Evolutionary conservation across 2,329 filamentous ascomycete species (phyloP), one percentile per base, ranked within the genome.

Genomic region (Cercospora sesami): DNA sequence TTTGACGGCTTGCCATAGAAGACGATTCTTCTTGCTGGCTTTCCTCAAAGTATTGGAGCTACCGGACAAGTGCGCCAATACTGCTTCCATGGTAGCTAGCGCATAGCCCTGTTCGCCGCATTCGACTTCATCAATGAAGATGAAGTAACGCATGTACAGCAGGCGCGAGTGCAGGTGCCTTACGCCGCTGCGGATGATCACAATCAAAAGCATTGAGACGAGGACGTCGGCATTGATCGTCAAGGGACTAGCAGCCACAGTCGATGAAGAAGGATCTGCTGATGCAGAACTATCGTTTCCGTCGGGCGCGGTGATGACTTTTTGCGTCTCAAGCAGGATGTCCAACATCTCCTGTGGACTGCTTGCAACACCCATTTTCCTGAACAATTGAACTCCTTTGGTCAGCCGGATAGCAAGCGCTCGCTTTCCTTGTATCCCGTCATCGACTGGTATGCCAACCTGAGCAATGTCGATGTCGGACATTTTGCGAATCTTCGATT

Each of bases 51-150:
- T 91, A 14, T 87, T 89, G 0, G 94, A 96, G 76, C 96, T 94
- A 69, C 89, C 87, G 8, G 90, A 87, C 2, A 99, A 86, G 77
- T 99, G 98, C 1, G 92, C 89, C 36, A 99, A 80, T 0, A 99
- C 95, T 6, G 93, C 95, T 79, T 99, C 95, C 68, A 98, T 92
- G 0, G 95, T 99, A 79, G 94, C 98, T 61, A 99, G 80, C 0
- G 94, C 94, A 79, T 99, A 99, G 8, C 95, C 95, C 84, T 96
- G 90, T 80, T 99, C 95, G 60, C 95, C 95, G 69, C 89, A 96
- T 73, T 99, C 95, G 8, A 99, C 93, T 80, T 99, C 95, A 74
- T 98, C 95, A 61, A 97, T 94, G 79, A 97, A 99, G 73, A 97
- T 95, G 77, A 97, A 99, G 75, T 96, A 93, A 53, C 94, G 91